phyloP scores from a whole-genome alignment of 495 filamentous ascomycete species.

The Hypoxylon subgilvum region DNA sequence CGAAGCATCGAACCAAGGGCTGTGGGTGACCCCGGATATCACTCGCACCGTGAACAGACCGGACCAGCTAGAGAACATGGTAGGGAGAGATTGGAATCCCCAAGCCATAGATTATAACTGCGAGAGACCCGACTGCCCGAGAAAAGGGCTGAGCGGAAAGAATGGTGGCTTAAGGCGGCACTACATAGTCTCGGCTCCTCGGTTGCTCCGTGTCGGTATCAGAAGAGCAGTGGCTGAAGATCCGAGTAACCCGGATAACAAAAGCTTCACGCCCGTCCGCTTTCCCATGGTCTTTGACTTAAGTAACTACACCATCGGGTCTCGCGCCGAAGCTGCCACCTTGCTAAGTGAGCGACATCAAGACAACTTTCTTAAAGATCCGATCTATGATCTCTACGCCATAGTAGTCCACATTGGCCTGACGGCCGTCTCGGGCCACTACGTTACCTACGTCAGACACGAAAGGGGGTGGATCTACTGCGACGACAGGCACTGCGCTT shows the following conservation, averaged over 20 bases:
- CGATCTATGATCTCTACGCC: slow-evolving; percentile 54
- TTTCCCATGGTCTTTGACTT: slow-evolving; percentile 39
- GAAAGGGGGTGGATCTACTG: too few species aligned
- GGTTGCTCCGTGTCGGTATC: background rate
- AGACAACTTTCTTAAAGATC: slow-evolving; percentile 24
- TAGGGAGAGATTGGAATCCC: too few species aligned
- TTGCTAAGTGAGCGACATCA: slow-evolving; percentile 3
- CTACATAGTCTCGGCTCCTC: background rate
- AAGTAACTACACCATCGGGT: too few species aligned
- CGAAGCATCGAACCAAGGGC: too few species aligned
- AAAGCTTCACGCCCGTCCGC: background rate
- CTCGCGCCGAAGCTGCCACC: too few species aligned
- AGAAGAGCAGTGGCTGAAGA: background rate
- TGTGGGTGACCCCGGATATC: too few species aligned
- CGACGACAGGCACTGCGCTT: slow-evolving; percentile 38
- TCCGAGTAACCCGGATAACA: background rate
- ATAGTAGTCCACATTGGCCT: slow-evolving; percentile 48
- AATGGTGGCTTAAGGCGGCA: background rate
- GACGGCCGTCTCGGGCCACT: slow-evolving; percentile 49
- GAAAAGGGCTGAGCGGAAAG: too few species aligned
- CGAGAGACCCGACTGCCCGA: too few species aligned
- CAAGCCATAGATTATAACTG: too few species aligned
- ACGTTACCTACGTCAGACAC: slow-evolving; percentile 40
- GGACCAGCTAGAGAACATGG: too few species aligned
- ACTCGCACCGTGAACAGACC: too few species aligned